Evolutionary conservation across 148 eudicot genomes (phyloP).

Genomic region (Bassia scoparia): DNA sequence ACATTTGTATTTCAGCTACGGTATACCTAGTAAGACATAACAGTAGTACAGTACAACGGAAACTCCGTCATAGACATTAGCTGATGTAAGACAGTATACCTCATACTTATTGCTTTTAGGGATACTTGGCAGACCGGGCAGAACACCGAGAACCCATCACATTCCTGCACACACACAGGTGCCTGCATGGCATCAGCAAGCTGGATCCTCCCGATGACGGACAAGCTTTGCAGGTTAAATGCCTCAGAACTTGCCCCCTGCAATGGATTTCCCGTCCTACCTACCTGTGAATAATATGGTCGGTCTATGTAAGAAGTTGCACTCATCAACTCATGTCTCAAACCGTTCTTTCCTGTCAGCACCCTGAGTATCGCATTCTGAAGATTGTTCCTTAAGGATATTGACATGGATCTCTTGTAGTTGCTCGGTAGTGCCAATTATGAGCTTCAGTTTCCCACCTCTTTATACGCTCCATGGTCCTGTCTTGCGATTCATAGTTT

Average conservation of each 20-base stretch:
- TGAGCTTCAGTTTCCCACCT: conserved; percentile 71
- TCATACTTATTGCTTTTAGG: conserved; percentile 57
- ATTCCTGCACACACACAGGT: conserved; percentile 66
- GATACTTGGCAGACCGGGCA: conserved; percentile 69
- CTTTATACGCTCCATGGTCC: conserved; percentile 59
- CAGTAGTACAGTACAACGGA: conserved; percentile 5
- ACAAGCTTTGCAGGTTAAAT: conserved; percentile 61
- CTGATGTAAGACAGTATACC: conserved; percentile 55
- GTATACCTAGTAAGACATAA: conserved; percentile 30
- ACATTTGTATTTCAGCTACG: conserved; percentile 27
- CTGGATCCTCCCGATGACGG: conserved; percentile 47
- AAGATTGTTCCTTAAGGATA: conserved; percentile 58
- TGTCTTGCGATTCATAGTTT: conserved; percentile 64
- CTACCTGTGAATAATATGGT: conserved; percentile 33
- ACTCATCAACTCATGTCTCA: conserved; percentile 75
- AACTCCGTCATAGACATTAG: neutral
- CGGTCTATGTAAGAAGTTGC: conserved; percentile 67
- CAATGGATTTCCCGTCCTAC: conserved; percentile 34
- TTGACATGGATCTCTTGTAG: conserved; percentile 75
- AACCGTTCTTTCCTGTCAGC: conserved; percentile 70
- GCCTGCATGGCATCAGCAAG: conserved; percentile 83
- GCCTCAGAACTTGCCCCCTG: conserved; percentile 25
- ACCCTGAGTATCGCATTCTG: conserved; percentile 66
- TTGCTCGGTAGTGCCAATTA: conserved; percentile 79
- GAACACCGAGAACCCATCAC: conserved; percentile 47